Evolutionary conservation across 495 filamentous ascomycete genomes (phyloP), one percentile per base, ranked within the genome.

Genomic region (Trichoderma parareesei): DNA sequence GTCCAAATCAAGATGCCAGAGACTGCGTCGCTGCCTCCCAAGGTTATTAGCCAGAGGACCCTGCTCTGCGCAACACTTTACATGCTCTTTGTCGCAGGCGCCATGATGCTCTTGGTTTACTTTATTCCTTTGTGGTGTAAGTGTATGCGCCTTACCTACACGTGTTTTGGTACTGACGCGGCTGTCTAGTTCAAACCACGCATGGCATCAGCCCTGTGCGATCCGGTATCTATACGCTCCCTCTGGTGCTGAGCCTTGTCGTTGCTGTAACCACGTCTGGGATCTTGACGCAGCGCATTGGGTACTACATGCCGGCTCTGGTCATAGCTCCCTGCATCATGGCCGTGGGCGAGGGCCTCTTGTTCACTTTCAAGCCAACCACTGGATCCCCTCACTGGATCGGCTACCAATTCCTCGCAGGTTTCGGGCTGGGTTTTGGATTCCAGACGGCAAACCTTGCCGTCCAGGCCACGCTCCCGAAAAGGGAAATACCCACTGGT

Each of bases 111-210:
- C 65, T 71, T 87, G 43, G 77, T 87, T 18, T 90, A 87, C 70
- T 88, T 83, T 66, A 71, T 91, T 3, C 88, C 88, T 0, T 78
- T 91, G 43, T 92, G 87, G 88, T 91, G 95, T 84, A 90, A 69
- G 81, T 80, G 59, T 77, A 53, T 87, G 16, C 90, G 87, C 70
- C 87, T 82, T 65, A 70, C 44, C 92, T 87, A 87, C 90, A 93
- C 84, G 90, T 69, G 80, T 79, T 55, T 57, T 57, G 27, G 18
- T 35, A 6, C 53, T 57, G 11, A 57, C 10, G 1, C 5, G 18
- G 4, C 41, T 81, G 73, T 74, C 80, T 77, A 92, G 77, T 93
- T 75, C 90, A 94, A 75, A 85, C 85, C 13, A 86, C 88, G 61
- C 80, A 87, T 67, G 81, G 82, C 13, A 79, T 79, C 9, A 77